phyloP scores from a whole-genome alignment of 306 rosid genomes.

The Corylus avellana region DNA sequence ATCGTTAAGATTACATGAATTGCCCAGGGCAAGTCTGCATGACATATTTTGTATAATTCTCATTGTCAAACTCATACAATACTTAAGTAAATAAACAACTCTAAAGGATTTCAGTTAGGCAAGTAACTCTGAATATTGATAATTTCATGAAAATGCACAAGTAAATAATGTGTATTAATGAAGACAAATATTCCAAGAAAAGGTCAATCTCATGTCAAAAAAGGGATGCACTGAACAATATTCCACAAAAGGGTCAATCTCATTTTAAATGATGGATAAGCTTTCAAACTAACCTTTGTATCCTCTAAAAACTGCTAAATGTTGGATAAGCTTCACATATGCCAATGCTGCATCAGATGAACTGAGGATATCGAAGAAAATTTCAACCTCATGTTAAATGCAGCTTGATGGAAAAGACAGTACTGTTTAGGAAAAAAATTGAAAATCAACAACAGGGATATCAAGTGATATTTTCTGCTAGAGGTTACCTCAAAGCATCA shows the following conservation, averaged over 20 bases:
- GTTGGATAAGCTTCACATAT: constrained; percentile 92
- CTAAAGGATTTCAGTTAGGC: background rate
- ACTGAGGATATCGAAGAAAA: constrained; percentile 49
- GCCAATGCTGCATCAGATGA: constrained; percentile 89
- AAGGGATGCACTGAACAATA: background rate
- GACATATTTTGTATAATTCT: background rate
- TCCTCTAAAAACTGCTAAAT: constrained; percentile 86
- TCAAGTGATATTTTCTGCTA: constrained; percentile 25
- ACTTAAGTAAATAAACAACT: background rate
- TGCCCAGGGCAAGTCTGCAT: background rate
- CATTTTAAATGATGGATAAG: constrained; percentile 7
- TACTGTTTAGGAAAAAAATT: background rate
- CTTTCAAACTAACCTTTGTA: constrained; percentile 70
- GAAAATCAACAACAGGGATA: constrained; percentile 22
- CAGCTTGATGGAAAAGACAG: constrained; percentile 2
- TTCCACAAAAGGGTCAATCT: background rate
- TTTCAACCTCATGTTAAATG: constrained; percentile 14
- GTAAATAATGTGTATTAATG: background rate
- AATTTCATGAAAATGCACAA: background rate
- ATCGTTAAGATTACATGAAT: background rate
- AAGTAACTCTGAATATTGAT: background rate
- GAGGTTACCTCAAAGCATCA: constrained; percentile 83
- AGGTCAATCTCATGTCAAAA: background rate
- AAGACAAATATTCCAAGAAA: background rate
- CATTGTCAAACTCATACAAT: background rate